These are phyloP conservation scores for Podaxis carcinomalis DNA, from an alignment of 768 basidiomycete genomes.

Conservation along the genomic window DNA sequence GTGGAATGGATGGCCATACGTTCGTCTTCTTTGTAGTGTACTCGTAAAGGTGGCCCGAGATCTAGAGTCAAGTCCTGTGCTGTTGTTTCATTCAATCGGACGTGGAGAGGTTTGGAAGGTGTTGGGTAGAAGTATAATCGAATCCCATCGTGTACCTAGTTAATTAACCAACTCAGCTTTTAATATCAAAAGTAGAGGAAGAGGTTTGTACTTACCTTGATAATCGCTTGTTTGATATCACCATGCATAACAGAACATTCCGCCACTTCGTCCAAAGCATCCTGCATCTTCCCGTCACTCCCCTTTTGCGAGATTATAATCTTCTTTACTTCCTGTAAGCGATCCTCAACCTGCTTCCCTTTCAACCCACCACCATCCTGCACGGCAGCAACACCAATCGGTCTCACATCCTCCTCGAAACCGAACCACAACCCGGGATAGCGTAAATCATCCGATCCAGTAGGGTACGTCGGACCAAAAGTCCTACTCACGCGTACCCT, in stretches of 20 bases:
- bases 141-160: slow-evolving; percentile 73
- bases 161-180: background rate
- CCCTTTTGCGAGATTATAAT: slow-evolving; percentile 72
- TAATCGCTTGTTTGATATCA: slow-evolving; percentile 62
- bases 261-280: slow-evolving; percentile 70
- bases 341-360: slow-evolving; percentile 50
- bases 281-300: slow-evolving; percentile 46
- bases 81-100: slow-evolving; percentile 71
- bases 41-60: slow-evolving; percentile 70
- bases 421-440: slow-evolving; percentile 85
- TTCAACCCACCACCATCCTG: slow-evolving; percentile 40
- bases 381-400: slow-evolving; percentile 29
- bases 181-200: background rate
- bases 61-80: slow-evolving; percentile 79
- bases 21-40: slow-evolving; percentile 87
- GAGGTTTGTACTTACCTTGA: slow-evolving; percentile 45
- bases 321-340: slow-evolving; percentile 72
- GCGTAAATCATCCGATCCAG: slow-evolving; percentile 52
- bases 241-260: slow-evolving; percentile 68
- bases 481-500: slow-evolving; percentile 63
- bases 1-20: slow-evolving; percentile 80
- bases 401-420: slow-evolving; percentile 64
- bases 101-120: slow-evolving; percentile 40
- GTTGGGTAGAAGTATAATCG: slow-evolving; percentile 63
- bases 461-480: slow-evolving; percentile 82